Evolutionary conservation across 495 filamentous ascomycete species (phyloP).

Genomic region (Pyrenula aspistea): DNA sequence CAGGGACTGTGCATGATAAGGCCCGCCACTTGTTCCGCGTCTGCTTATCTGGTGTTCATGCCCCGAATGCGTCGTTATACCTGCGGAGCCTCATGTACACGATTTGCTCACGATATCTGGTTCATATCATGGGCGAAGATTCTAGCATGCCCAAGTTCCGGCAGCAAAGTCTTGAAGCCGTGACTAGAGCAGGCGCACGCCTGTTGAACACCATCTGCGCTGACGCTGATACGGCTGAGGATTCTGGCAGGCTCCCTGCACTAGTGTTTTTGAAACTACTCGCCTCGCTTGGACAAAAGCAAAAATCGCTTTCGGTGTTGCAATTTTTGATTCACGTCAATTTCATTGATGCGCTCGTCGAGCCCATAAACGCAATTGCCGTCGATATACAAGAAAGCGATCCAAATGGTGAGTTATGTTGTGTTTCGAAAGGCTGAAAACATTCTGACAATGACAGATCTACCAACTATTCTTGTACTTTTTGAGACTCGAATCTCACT

Average conservation of each 20-base stretch:
- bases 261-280: slow-evolving; percentile 66
- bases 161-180: slow-evolving; percentile 56
- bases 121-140: slow-evolving; percentile 46
- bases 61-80: slow-evolving; percentile 52
- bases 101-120: slow-evolving; percentile 75
- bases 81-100: slow-evolving; percentile 77
- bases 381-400: slow-evolving; percentile 45
- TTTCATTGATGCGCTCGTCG: slow-evolving; percentile 79
- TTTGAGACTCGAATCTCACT: slow-evolving; percentile 69
- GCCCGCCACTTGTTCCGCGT: slow-evolving; percentile 84
- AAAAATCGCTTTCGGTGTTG: slow-evolving; percentile 56
- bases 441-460: too few relatives aligned
- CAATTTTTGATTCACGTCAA: slow-evolving; percentile 74
- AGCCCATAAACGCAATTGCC: slow-evolving; percentile 62
- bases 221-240: slow-evolving; percentile 79
- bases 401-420: slow-evolving; percentile 34
- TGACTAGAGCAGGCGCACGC: slow-evolving; percentile 65
- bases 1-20: slow-evolving; percentile 73
- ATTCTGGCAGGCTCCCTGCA: slow-evolving; percentile 68
- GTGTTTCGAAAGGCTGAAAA: too few relatives aligned
- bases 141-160: slow-evolving; percentile 15
- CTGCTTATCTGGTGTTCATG: slow-evolving; percentile 60
- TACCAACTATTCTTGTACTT: slow-evolving; percentile 43
- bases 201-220: slow-evolving; percentile 82
- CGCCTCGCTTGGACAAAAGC: slow-evolving; percentile 49